Base-by-base conservation (phyloP, 1,284 basidiomycete genomes). In the Exobasidium cylindrosporum region DNA sequence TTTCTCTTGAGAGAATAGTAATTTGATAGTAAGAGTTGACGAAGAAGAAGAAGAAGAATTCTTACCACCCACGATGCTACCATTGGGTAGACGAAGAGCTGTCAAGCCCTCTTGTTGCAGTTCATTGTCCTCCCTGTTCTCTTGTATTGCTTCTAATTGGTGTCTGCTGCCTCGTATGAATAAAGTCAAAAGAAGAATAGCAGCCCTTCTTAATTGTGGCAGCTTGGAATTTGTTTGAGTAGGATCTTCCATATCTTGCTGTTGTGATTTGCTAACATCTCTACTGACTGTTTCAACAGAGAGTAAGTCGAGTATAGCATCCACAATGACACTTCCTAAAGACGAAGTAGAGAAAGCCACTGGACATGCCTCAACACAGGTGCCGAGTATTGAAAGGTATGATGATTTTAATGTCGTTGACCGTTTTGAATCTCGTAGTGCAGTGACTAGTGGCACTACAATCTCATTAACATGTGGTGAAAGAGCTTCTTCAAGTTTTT, bases 401-500 rank as follows among this genome's bases (percentile, higher is more conserved):
- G 75, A 77, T 13, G 67, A 68, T 13, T 73, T 63, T 32, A 79
- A 35, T 24, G 76, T 71, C 11, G 72, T 70, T 0, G 77, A 69
- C 49, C 70, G 46, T 2, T 63, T 14, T 6, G 65, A 53, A 52
- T 77, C 67, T 17, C 76, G 59, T 50, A 78, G 50, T 29, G 58
- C 68, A 1, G 63, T 60, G 43, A 79, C 32, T 7, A 79, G 49
- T 1, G 75, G 74, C 10, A 66, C 59, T 0, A 75, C 68, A 17
- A 79, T 52, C 14, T 57, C 60, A 54, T 40, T 60, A 10, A 61
- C 63, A 76, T 90, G 87, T 7, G 84, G 77, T 3, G 86, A 83
- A 29, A 96, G 82, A 0, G 88, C 84, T 40, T 86, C 85, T 6
- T 89, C 92, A 60, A 87, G 88, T 43, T 87, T 83, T 66, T 87